Conservation (phyloP, 179 eudicot species). For the Silene noctiflora region DNA sequence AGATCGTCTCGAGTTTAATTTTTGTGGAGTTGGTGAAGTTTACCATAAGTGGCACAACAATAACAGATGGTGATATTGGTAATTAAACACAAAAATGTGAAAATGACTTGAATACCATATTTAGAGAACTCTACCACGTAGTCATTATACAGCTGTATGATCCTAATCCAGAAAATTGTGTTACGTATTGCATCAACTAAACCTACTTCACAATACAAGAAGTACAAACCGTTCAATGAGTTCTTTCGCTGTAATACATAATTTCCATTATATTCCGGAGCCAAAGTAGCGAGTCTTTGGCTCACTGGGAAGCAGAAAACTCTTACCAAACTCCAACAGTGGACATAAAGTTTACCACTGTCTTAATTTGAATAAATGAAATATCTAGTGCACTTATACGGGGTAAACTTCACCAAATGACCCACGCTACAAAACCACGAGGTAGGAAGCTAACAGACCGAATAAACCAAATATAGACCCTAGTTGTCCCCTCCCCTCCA, state of each 20-base stretch:
- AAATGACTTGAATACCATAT: no score
- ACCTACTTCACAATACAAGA: neutral
- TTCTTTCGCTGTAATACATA: neutral
- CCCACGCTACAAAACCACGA: neutral
- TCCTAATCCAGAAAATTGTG: neutral
- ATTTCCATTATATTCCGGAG: neutral
- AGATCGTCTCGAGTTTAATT: no score
- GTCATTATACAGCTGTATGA: no score
- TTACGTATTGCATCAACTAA: neutral
- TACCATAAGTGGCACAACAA: no score
- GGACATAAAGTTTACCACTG: no score
- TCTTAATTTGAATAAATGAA: neutral
- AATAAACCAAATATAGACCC: neutral
- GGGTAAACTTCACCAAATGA: neutral
- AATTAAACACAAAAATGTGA: no score
- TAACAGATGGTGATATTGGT: no score
- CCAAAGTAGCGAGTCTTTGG: neutral
- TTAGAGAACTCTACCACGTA: no score
- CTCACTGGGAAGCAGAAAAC: neutral
- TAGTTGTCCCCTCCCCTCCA: neutral
- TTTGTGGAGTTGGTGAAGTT: no score
- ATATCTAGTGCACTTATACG: neutral
- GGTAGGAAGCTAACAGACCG: neutral
- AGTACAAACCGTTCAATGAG: neutral
- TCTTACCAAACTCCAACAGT: neutral